Percentiles rank a stretch among this genome's conserved stretches.
Evolutionary conservation across 257 asterid genomes (phyloP).

Genomic region (Solanum etuberosum): DNA sequence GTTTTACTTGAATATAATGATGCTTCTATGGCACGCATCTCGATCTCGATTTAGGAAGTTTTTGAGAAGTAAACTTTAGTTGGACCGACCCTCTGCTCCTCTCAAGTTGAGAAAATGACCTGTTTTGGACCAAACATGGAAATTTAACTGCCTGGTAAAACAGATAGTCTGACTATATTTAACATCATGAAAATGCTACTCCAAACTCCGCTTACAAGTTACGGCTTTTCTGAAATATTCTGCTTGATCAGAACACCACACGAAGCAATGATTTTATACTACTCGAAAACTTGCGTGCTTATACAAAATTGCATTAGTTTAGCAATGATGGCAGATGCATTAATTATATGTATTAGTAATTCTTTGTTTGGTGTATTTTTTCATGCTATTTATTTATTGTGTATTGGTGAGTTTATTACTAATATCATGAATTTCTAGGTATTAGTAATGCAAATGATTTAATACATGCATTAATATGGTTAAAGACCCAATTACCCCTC

Average conservation of each 20-base stretch:
- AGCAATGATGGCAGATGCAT: too few species aligned
- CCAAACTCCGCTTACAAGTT: not conserved
- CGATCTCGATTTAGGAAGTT: not conserved
- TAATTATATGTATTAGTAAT: too few species aligned
- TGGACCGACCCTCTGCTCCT: not conserved
- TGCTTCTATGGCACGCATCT: not conserved
- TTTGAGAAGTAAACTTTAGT: not conserved
- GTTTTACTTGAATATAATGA: not conserved
- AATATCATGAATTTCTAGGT: too few species aligned
- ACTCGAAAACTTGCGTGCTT: not conserved
- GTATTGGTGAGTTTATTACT: too few species aligned
- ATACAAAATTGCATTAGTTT: not conserved
- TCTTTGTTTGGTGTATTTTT: too few species aligned
- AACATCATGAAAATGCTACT: not conserved
- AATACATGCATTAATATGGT: too few species aligned
- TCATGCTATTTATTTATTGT: too few species aligned
- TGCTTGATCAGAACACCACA: not conserved
- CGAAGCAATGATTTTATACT: not conserved
- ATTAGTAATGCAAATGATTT: too few species aligned
- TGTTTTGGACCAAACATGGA: not conserved
- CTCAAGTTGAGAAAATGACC: not conserved
- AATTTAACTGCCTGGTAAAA: not conserved
- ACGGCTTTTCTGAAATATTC: not conserved
- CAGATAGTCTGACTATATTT: not conserved
- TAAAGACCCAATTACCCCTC: too few species aligned